These are phyloP conservation scores for Akanthomyces muscarius DNA, from an alignment of 2,329 filamentous ascomycete species.

Conservation along the genomic window DNA sequence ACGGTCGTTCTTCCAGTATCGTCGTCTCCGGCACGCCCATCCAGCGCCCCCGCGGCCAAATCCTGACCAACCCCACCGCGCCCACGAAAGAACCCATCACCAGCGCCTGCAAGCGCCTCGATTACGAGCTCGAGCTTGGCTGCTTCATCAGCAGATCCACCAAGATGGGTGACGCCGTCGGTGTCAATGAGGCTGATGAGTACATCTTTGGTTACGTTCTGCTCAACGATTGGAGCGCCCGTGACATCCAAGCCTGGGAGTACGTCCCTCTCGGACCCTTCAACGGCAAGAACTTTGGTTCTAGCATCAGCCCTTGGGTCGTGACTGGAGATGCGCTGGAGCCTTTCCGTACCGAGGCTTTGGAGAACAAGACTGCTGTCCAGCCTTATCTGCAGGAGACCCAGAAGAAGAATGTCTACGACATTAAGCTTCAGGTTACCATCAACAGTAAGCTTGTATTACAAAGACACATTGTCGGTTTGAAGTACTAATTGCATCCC, in stretches of 20 bases:
- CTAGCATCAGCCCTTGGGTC: conserved; percentile 59
- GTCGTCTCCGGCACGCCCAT: conserved; percentile 72
- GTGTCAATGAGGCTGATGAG: conserved; percentile 63
- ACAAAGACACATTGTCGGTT: neutral
- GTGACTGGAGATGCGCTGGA: conserved; percentile 56
- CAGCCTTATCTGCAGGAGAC: conserved; percentile 53
- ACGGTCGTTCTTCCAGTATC: conserved; percentile 72
- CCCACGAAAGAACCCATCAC: conserved; percentile 54
- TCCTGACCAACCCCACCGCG: conserved; percentile 48
- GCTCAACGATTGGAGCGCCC: conserved; percentile 61
- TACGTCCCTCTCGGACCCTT: conserved; percentile 60
- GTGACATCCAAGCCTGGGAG: conserved; percentile 60
- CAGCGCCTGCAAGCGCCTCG: conserved; percentile 58
- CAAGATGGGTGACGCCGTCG: conserved; percentile 61
- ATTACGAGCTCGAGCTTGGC: conserved; percentile 76
- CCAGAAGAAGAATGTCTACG: conserved; percentile 31
- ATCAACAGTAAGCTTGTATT: conserved; percentile 34
- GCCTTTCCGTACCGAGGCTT: conserved; percentile 22
- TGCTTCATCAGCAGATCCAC: conserved; percentile 68
- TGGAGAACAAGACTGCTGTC: conserved; percentile 33
- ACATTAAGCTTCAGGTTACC: conserved; percentile 37
- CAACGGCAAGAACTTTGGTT: conserved; percentile 58
- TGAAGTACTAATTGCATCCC: neutral
- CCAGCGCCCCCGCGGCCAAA: conserved; percentile 68
- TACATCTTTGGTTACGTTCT: conserved; percentile 67